Percentiles rank a stretch among this genome's conserved stretches.
Conservation (phyloP, 169 alveolate species). For the Plasmodium vivax region DNA sequence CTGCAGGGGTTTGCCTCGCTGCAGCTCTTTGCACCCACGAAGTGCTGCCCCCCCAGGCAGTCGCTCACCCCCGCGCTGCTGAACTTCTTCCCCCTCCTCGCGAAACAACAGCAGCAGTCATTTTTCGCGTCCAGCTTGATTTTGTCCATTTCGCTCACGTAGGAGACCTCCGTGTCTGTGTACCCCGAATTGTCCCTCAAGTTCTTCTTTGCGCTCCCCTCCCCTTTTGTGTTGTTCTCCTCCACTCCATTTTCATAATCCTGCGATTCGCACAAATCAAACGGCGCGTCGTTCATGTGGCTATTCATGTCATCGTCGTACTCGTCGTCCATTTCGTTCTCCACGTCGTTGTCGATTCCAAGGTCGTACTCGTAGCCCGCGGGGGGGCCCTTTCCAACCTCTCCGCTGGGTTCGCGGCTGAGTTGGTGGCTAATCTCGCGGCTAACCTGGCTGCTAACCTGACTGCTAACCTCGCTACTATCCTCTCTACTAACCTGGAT, state of each 20-base stretch:
- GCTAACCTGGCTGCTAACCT: neutral
- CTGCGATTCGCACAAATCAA: neutral
- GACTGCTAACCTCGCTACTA: neutral
- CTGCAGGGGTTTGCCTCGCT: neutral
- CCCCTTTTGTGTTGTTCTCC: neutral
- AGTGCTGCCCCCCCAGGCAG: neutral
- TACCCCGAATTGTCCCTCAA: neutral
- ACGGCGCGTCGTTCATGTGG: neutral
- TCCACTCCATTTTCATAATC: neutral
- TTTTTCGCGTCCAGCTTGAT: conserved; percentile 7
- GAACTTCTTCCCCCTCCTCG: neutral
- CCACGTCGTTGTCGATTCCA: neutral
- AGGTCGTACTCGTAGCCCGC: neutral
- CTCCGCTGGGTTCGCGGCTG: neutral
- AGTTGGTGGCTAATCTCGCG: too few relatives aligned
- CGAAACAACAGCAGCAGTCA: conserved; percentile 21
- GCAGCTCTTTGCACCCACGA: neutral
- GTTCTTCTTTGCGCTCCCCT: neutral
- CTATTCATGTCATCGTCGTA: neutral
- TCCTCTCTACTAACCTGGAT: neutral
- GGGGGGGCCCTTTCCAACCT: neutral
- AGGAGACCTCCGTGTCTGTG: conserved; percentile 29
- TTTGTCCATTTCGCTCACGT: conserved; percentile 13
- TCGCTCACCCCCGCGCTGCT: neutral
- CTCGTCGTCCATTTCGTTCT: neutral